Conservation (phyloP, 495 filamentous ascomycete genomes). For the Xylaria longipes region DNA sequence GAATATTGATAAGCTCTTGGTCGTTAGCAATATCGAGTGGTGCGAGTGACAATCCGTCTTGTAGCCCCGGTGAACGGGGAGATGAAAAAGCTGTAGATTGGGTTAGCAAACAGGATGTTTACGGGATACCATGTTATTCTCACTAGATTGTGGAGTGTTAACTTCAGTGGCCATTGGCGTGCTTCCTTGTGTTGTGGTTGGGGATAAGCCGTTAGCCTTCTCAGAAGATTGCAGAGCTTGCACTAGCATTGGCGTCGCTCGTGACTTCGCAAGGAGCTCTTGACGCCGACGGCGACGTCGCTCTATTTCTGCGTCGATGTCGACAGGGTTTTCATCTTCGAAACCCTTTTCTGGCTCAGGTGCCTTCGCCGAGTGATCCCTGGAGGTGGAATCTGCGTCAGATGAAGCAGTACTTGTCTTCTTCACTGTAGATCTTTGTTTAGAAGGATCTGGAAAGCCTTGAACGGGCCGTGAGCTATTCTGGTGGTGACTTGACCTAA, state of each 20-base stretch:
- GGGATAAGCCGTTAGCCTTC: slow-evolving; percentile 62
- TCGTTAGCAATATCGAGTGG: slow-evolving; percentile 46
- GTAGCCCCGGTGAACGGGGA: slow-evolving; percentile 44
- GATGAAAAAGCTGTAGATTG: slow-evolving; percentile 41
- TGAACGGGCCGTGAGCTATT: slow-evolving; percentile 27
- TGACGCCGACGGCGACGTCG: slow-evolving; percentile 86
- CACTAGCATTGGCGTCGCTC: slow-evolving; percentile 74
- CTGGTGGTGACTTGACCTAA: slow-evolving; percentile 35
- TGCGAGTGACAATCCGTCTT: slow-evolving; percentile 47
- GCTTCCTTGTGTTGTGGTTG: slow-evolving; percentile 53
- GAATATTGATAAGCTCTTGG: slow-evolving; percentile 70
- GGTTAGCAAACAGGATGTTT: slow-evolving; percentile 27
- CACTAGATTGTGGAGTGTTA: slow-evolving; percentile 52
- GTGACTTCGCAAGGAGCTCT: slow-evolving; percentile 85
- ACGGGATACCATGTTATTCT: slow-evolving; percentile 22
- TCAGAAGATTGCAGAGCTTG: slow-evolving; percentile 74
- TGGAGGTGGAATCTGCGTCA: slow-evolving; percentile 69
- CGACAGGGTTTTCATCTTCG: slow-evolving; percentile 62
- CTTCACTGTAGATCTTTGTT: slow-evolving; percentile 39
- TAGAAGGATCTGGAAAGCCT: slow-evolving; percentile 34
- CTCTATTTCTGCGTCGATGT: slow-evolving; percentile 83
- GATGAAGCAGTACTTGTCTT: slow-evolving; percentile 55
- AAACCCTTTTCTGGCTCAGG: slow-evolving; percentile 45
- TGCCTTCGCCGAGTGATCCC: slow-evolving; percentile 33
- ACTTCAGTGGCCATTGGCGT: slow-evolving; percentile 47